Evolutionary conservation across 2,329 filamentous ascomycete genomes (phyloP).

Genomic region (Xylariaceae sp.): DNA sequence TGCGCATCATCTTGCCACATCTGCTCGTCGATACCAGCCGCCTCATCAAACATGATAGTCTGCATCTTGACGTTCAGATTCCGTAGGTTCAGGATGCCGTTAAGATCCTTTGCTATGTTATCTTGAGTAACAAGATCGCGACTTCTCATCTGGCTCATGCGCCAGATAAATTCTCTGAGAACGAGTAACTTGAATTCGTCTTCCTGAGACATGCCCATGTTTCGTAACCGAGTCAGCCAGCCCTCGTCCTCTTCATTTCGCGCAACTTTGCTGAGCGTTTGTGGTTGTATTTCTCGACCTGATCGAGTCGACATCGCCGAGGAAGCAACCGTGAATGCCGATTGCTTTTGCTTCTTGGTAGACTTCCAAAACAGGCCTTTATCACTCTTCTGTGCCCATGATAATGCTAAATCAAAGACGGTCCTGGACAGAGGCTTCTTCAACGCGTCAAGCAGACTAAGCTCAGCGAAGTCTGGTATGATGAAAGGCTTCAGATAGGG

Average conservation of each 20-base stretch:
- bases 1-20: constrained; percentile 23
- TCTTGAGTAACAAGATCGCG: constrained; percentile 45
- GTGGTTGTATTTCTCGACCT: constrained; percentile 50
- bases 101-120: constrained; percentile 46
- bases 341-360: constrained; percentile 58
- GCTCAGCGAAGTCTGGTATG: constrained; percentile 61
- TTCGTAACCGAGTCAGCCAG: constrained; percentile 81
- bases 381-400: constrained; percentile 79
- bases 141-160: constrained; percentile 66
- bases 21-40: constrained; percentile 47
- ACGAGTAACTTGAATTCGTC: constrained; percentile 87
- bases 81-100: constrained; percentile 68
- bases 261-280: constrained; percentile 56
- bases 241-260: constrained; percentile 92
- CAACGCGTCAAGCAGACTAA: constrained; percentile 71
- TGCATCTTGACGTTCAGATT: constrained; percentile 74
- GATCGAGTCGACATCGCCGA: constrained; percentile 50
- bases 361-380: constrained; percentile 84
- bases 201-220: constrained; percentile 72
- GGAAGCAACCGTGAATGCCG: constrained; percentile 61
- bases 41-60: constrained; percentile 88
- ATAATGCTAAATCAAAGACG: constrained; percentile 77
- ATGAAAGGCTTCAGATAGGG: constrained; percentile 75
- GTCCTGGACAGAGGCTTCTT: constrained; percentile 74
- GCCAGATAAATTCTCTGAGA: constrained; percentile 86